Evolutionary conservation across 2,329 filamentous ascomycete genomes (phyloP), one percentile per base, ranked within the genome.

Genomic region (Penicillium janthinellum): DNA sequence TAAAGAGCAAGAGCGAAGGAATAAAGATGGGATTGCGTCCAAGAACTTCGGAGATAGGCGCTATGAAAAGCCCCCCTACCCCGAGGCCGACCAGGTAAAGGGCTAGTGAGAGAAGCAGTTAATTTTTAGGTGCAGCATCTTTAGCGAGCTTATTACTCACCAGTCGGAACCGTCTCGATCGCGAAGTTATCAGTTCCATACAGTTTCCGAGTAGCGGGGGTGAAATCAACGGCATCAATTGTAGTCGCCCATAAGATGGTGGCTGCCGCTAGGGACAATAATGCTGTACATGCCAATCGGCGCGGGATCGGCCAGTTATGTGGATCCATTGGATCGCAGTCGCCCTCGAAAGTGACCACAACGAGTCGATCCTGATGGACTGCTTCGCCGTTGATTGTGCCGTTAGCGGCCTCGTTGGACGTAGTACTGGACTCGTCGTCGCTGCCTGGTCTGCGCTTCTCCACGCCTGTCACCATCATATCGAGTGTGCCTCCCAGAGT

Each of bases 391-490:
- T 42, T 11, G 39, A 42, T 42, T 42, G 2, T 42, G 6, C 39
- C 39, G n/a, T 42, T n/a, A 10, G 39, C n/a, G n/a, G 39, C 39
- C 39, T 5, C n/a, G 7, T 42, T n/a, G 39, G 39, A n/a, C n/a
- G 39, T 20, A 17, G 3, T n/a, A 42, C 20, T 42, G 39, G 39
- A n/a, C 39, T 42, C 17, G n/a, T 4, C 22, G 22, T 4, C n/a
- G 39, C 8, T 42, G 39, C 8, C 38, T 51, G 45, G 10, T 58
- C 38, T 20, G 22, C 17, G 11, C 28, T 56, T 51, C 28, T 56
- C 56, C 20, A 61, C 41, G 11, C 56, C 59, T 12, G 59, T 61
- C 11, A 61, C 20, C 59, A 61, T 61, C 52, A 61, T 49, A 54
- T 61, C 59, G 3, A 41, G 14, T 20, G 25, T 37, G 14, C 51